Conservation (phyloP, 176 grass and related monocot genomes). For the Sorghum bicolor region Sorghum_bicolor_NCBIv3 NC_012871.2:19786501-19787000, state of each 20-base stretch:
- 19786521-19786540: neutral
- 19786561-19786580: neutral
- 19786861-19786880: constrained; percentile 94
- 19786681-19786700: neutral
- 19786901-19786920: neutral
- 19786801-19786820: neutral
- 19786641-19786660: neutral
- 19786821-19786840: constrained; percentile 14
- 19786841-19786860: constrained; percentile 95
- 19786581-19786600: neutral
- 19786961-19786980: constrained; percentile 1
- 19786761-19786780: neutral
- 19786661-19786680: neutral
- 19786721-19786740: neutral
- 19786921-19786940: neutral
- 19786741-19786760: neutral
- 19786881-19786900: constrained; percentile 90
- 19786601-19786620: neutral
- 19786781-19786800: neutral
- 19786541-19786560: neutral
- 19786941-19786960: neutral
- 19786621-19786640: neutral
- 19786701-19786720: neutral
- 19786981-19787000: constrained; percentile 62
- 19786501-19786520: neutral